phyloP scores from a whole-genome alignment of 2,329 filamentous ascomycete species.

The Fusarium metavorans region DNA sequence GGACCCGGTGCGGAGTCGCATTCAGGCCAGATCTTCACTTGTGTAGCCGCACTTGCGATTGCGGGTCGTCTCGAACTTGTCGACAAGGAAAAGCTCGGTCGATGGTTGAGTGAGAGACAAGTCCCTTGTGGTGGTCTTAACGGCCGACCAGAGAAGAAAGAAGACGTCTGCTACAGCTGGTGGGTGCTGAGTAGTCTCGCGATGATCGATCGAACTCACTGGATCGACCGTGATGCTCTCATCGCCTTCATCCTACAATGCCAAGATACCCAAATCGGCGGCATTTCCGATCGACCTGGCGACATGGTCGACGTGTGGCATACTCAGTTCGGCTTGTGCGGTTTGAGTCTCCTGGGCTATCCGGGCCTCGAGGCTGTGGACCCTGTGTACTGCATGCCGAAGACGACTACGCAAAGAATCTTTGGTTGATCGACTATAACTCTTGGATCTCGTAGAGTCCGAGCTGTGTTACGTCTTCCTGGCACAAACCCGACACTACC shows the following conservation, averaged over 20 bases:
- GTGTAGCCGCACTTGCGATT: constrained; percentile 87
- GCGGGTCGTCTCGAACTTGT: constrained; percentile 84
- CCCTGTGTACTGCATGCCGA: constrained; percentile 88
- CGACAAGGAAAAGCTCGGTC: constrained; percentile 82
- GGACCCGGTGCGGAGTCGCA: constrained; percentile 93
- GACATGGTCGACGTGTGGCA: constrained; percentile 99
- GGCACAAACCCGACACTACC: background rate
- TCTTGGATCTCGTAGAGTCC: background rate
- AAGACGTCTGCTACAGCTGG: constrained; percentile 99
- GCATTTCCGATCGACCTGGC: constrained; percentile 89
- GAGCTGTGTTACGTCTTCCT: background rate
- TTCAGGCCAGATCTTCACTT: constrained; percentile 95
- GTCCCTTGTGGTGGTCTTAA: constrained; percentile 89
- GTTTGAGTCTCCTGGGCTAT: constrained; percentile 85
- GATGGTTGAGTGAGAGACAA: constrained; percentile 95
- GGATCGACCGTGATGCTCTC: constrained; percentile 89
- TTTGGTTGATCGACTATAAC: constrained; percentile 52
- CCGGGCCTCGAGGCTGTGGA: constrained; percentile 84
- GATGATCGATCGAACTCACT: constrained; percentile 89
- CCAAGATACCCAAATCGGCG: constrained; percentile 87
- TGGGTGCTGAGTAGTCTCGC: constrained; percentile 94
- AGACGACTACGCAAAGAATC: constrained; percentile 71
- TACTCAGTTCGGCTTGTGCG: constrained; percentile 88
- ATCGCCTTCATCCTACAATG: constrained; percentile 85
- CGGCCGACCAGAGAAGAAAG: constrained; percentile 92